Evolutionary conservation across 2,329 filamentous ascomycete species (phyloP).

Genomic region (Pseudogymnoascus sp.): DNA sequence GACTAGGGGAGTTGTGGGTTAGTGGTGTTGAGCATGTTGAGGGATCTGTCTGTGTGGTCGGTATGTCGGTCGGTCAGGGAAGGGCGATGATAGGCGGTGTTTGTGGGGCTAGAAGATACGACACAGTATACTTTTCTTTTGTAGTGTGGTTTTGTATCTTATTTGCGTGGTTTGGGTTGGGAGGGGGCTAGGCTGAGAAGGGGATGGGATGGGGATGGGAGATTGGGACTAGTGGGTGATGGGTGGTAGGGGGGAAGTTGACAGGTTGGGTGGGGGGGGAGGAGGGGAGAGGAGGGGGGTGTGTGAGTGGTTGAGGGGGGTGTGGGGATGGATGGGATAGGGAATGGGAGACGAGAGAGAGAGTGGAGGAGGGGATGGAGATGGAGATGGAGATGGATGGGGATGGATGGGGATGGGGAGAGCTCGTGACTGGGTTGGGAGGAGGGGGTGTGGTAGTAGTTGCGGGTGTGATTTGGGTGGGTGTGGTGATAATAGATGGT

Average conservation of each 20-base stretch:
- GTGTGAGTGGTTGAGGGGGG: not conserved
- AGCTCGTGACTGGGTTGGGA: no score
- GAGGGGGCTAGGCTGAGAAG: conserved; percentile 14
- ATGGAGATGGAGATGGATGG: no score
- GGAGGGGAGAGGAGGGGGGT: no score
- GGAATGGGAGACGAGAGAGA: not conserved
- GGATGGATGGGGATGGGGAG: no score
- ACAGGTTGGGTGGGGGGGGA: conserved; percentile 18
- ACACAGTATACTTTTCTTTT: not conserved
- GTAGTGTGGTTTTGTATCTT: conserved; percentile 18
- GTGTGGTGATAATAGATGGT: not conserved
- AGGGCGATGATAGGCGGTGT: not conserved
- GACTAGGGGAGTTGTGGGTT: no score
- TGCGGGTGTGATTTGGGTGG: no score
- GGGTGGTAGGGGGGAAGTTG: conserved; percentile 19
- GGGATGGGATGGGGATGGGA: conserved; percentile 19
- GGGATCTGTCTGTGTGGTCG: no score
- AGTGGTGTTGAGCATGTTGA: no score
- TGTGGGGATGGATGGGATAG: not conserved
- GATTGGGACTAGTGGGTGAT: conserved; percentile 11
- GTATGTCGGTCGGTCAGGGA: no score
- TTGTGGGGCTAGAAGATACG: not conserved
- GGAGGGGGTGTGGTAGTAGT: no score
- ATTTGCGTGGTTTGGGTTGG: not conserved
- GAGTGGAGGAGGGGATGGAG: no score